phyloP scores from a whole-genome alignment of 352 stramenopile genomes.

The Pythium scleroteichum region DNA sequence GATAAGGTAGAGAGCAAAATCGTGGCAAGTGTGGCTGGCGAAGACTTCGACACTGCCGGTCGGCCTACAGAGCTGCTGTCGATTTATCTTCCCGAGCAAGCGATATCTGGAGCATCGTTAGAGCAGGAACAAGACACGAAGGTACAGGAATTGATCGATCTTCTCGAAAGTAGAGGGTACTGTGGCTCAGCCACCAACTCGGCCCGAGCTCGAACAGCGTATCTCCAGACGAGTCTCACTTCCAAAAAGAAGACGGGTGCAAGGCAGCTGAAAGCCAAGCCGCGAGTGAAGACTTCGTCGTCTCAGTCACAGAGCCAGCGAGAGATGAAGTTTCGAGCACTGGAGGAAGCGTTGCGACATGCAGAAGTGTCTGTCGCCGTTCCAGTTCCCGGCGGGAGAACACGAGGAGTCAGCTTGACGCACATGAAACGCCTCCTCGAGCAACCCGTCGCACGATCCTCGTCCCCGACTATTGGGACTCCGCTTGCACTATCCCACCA shows the following conservation, averaged over 20 bases:
- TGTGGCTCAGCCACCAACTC: not conserved
- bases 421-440: conserved; percentile 27
- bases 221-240: conserved; percentile 2
- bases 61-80: conserved; percentile 15
- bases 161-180: conserved; percentile 18
- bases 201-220: conserved; percentile 9
- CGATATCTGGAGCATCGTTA: not conserved
- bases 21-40: conserved; percentile 17
- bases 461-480: not conserved
- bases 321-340: conserved; percentile 41
- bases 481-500: conserved; percentile 2
- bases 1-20: conserved; percentile 23
- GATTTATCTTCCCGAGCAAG: conserved; percentile 13
- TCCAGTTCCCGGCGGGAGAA: not conserved
- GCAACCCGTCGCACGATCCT: conserved; percentile 8
- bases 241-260: not conserved
- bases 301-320: conserved; percentile 30
- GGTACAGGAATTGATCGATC: conserved; percentile 14
- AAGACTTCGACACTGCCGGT: conserved; percentile 25
- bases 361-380: conserved; percentile 1
- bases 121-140: not conserved
- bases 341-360: conserved; percentile 38
- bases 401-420: conserved; percentile 11
- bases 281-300: not conserved
- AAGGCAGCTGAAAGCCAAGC: not conserved